A percentile compares a stretch with the other conserved stretches of the same genome.
Evolutionary conservation across 176 grass and related monocot species (phyloP).

Genomic region (Cymbopogon citratus): DNA sequence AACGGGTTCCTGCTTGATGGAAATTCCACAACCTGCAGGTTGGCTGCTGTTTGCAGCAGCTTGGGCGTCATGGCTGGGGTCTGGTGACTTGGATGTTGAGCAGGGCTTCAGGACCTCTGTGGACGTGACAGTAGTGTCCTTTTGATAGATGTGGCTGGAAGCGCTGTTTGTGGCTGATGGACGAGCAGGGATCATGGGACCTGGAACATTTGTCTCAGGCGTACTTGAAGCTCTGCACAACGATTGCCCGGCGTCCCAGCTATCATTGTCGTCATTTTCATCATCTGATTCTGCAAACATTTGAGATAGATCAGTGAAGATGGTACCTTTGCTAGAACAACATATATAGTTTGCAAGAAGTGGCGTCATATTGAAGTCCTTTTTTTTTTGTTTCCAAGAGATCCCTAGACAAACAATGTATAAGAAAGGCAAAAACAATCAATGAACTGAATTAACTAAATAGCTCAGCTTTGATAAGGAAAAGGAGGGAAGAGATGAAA

Average conservation of each 20-base stretch:
- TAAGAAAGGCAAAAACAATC: not conserved
- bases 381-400: not conserved
- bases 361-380: not conserved
- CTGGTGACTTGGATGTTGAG: not conserved
- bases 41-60: not conserved
- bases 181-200: not conserved
- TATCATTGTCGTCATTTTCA: not conserved
- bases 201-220: not conserved
- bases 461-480: not conserved
- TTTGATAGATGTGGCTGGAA: not conserved
- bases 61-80: not conserved
- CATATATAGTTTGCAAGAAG: not conserved
- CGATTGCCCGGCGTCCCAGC: not conserved
- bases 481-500: not conserved
- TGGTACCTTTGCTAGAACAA: not conserved
- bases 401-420: not conserved
- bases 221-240: not conserved
- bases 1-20: not conserved
- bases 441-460: not conserved
- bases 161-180: not conserved
- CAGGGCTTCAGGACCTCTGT: not conserved
- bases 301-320: not conserved
- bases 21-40: not conserved
- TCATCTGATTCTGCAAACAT: slow-evolving; percentile 29
- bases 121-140: not conserved